Evolutionary conservation across 495 filamentous ascomycete genomes (phyloP), one percentile per base, ranked within the genome.

Genomic region (Tricharina praecox): DNA sequence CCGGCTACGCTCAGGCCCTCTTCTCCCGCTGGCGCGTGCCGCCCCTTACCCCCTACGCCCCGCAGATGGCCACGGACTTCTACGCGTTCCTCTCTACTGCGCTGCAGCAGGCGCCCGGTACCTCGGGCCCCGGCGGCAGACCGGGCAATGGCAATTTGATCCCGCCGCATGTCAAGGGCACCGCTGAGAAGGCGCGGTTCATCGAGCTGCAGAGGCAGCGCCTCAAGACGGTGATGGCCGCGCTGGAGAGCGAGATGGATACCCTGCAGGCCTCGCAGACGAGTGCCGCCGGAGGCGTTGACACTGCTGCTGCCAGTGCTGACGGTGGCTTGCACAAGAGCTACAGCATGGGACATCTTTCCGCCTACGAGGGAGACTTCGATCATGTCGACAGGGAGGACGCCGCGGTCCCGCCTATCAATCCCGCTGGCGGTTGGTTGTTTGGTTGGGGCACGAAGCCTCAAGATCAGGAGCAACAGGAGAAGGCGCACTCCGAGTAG

Each of bases 21-120:
- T 76, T 94, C 19, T 78, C 84, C 9, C 76, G 88, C 13, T 94
- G 95, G 69, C 81, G 75, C 59, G 70, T 95, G 23, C 86, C 90
- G 15, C 65, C 69, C 2, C 63, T 62, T 25, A 60, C 64, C 3
- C 47, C 62, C 3, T 59, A 56, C 25, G 56, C 67, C 15, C 66
- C 70, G 3, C 72, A 65, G 11, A 61, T 69, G 46, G 68, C 66
- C 13, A 64, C 60, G 0, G 80, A 86, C 53, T 77, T 86, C 51
- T 93, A 87, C 55, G 72, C 72, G 61, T 69, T 85, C 45, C 73
- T 95, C 9, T 76, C 77, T 18, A 74, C 80, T 1, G 84, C 81
- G 10, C 44, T 62, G 8, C 58, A 54, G 20, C 52, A 61, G 25
- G 16, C 28, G 13, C 53, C 43, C 7, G 56, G 51, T 13, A 37